Conservation (phyloP, 345 rosid genomes). For the Eucalyptus regnans region DNA sequence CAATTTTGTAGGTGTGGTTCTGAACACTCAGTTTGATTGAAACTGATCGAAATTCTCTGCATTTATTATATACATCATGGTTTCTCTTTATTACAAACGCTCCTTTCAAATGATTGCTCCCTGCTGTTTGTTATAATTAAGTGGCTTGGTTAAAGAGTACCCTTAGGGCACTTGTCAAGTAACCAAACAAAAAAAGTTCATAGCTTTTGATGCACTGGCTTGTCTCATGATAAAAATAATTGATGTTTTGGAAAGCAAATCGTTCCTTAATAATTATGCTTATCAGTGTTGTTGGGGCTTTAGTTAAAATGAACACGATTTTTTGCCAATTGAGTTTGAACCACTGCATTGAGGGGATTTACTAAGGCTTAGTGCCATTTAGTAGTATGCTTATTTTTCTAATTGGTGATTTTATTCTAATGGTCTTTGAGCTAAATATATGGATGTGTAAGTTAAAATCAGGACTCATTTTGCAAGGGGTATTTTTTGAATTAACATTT, state of each 20-base stretch:
- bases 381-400: background rate
- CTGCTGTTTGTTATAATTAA: background rate
- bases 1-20: background rate
- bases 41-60: background rate
- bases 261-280: background rate
- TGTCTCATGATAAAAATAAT: background rate
- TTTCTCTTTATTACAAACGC: background rate
- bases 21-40: background rate
- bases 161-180: background rate
- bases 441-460: background rate
- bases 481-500: background rate
- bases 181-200: background rate
- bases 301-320: background rate
- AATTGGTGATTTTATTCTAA: background rate
- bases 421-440: background rate
- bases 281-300: background rate
- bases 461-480: background rate
- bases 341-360: background rate
- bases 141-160: background rate
- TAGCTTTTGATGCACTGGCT: background rate
- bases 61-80: background rate
- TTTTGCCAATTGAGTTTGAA: background rate
- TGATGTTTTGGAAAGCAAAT: background rate
- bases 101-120: background rate
- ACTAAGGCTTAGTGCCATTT: background rate